Conservation (phyloP, 306 rosid species). For the Ceratonia siliqua region DNA sequence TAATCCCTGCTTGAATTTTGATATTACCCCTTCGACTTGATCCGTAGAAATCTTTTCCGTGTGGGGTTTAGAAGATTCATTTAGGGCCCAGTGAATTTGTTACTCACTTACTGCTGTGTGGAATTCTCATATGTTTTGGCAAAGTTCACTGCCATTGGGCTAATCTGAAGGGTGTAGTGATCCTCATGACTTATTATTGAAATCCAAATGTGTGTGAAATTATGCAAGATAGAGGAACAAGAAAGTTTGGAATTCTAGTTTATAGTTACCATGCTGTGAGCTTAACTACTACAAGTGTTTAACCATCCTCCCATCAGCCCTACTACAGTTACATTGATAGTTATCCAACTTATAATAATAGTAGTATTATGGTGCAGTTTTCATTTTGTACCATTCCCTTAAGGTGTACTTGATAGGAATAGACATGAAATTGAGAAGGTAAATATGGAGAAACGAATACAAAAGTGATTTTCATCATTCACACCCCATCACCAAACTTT, state of each 20-base stretch:
- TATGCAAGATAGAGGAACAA: background rate
- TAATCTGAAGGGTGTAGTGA: background rate
- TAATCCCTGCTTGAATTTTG: background rate
- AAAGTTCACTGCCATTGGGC: background rate
- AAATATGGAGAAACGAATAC: too few species aligned
- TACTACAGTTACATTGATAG: background rate
- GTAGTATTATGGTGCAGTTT: background rate
- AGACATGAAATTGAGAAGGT: background rate
- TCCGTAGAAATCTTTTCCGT: background rate
- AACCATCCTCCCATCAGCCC: background rate
- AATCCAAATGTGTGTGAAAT: background rate
- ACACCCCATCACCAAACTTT: background rate
- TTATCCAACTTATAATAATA: background rate
- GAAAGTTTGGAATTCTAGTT: background rate
- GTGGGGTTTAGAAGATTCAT: background rate
- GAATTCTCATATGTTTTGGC: background rate
- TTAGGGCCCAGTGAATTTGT: background rate
- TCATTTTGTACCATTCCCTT: background rate
- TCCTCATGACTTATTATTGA: background rate
- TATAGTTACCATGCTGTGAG: background rate
- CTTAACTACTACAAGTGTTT: background rate
- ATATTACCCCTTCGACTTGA: background rate
- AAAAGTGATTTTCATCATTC: background rate
- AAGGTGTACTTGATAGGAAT: background rate
- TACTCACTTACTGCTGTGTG: background rate